Conservation (phyloP, 768 basidiomycete species). For the Plicaturopsis crispa region DNA sequence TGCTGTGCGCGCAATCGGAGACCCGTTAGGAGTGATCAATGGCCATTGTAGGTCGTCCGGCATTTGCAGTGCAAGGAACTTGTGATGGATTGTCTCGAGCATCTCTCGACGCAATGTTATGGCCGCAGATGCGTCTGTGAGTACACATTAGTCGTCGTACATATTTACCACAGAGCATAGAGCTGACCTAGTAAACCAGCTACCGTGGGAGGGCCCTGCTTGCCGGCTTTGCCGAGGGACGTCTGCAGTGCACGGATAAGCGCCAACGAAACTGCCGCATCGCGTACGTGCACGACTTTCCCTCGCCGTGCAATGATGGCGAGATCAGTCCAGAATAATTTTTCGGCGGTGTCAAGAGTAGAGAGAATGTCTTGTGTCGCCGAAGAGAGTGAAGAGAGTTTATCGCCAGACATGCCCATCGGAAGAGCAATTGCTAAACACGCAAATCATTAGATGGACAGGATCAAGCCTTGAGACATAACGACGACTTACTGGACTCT, state of each 20-base stretch:
- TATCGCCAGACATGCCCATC: slow-evolving; percentile 59
- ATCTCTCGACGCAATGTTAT: slow-evolving; percentile 83
- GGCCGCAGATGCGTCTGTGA: slow-evolving; percentile 62
- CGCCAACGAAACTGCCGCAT: slow-evolving; percentile 64
- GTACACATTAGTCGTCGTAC: slow-evolving; percentile 1
- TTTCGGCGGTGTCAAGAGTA: slow-evolving; percentile 61
- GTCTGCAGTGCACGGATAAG: slow-evolving; percentile 72
- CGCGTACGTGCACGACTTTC: slow-evolving; percentile 62
- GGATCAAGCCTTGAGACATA: not conserved
- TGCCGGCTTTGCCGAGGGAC: slow-evolving; percentile 59
- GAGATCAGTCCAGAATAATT: slow-evolving; percentile 62
- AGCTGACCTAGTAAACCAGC: slow-evolving; percentile 55
- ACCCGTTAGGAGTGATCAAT: slow-evolving; percentile 35
- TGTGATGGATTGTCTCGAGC: slow-evolving; percentile 71
- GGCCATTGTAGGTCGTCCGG: slow-evolving; percentile 78
- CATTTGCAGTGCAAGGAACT: slow-evolving; percentile 38
- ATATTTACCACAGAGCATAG: not conserved
- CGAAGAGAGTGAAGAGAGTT: slow-evolving; percentile 27
- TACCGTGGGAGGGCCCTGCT: slow-evolving; percentile 44
- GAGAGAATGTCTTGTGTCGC: slow-evolving; percentile 50
- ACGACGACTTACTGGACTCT: slow-evolving; percentile 71
- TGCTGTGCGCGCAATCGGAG: slow-evolving; percentile 23
- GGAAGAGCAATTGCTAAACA: slow-evolving; percentile 78
- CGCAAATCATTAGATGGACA: slow-evolving; percentile 8
- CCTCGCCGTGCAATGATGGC: slow-evolving; percentile 48